Conservation (phyloP, 2,329 filamentous ascomycete genomes). For the Aureobasidium sp. region DNA sequence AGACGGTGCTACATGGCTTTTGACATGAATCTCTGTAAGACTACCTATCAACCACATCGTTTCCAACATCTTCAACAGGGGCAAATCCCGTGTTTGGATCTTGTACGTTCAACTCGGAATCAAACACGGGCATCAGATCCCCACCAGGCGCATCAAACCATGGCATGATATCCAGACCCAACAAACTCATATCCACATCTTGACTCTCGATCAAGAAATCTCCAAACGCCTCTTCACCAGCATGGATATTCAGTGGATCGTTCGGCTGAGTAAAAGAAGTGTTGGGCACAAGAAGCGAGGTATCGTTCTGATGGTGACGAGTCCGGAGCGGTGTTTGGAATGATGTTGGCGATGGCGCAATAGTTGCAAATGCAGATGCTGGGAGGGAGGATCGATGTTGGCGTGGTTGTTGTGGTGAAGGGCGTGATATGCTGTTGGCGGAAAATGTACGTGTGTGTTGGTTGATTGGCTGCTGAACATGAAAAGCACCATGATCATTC, state of each 20-base stretch:
- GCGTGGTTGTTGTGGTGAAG: background rate
- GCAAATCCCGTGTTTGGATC: too few species aligned
- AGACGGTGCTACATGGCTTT: too few species aligned
- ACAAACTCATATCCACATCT: constrained; percentile 65
- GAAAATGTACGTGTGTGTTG: constrained; percentile 13
- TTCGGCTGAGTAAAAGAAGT: background rate
- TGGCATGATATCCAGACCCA: constrained; percentile 64
- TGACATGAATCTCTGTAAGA: too few species aligned
- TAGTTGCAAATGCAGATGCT: background rate
- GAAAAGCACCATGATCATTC: background rate
- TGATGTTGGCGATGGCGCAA: background rate
- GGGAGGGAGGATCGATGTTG: constrained; percentile 5
- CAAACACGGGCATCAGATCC: constrained; percentile 2
- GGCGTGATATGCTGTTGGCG: background rate
- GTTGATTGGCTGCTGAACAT: background rate
- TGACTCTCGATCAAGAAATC: constrained; percentile 68
- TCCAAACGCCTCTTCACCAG: constrained; percentile 27
- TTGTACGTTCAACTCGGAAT: too few species aligned
- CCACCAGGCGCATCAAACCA: constrained; percentile 53
- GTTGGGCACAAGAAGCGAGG: background rate
- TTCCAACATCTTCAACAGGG: too few species aligned
- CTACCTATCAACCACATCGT: too few species aligned
- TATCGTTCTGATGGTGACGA: background rate
- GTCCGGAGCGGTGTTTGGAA: background rate
- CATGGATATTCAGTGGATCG: background rate